Conservation (phyloP, 257 asterid species). For the Solanum chmielewskii region DNA sequence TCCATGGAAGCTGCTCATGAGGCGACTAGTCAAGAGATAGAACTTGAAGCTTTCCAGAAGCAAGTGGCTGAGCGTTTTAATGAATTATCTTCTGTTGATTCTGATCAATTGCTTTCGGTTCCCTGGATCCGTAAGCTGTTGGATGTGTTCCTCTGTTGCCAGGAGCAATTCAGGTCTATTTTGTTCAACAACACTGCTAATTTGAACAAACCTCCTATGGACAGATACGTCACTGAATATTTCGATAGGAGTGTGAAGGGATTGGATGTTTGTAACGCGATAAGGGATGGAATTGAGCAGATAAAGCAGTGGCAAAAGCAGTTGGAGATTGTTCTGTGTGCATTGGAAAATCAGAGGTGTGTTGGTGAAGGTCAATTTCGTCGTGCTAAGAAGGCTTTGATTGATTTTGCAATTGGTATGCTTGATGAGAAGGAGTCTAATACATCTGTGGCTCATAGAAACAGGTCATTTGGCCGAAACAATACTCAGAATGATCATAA, state of each 20-base stretch:
- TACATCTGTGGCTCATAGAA: constrained; percentile 42
- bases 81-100: constrained; percentile 21
- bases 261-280: constrained; percentile 82
- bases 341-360: constrained; percentile 56
- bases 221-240: constrained; percentile 41
- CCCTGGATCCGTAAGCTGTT: constrained; percentile 69
- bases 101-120: constrained; percentile 51
- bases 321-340: constrained; percentile 66
- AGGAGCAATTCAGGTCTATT: constrained; percentile 65
- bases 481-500: constrained; percentile 26
- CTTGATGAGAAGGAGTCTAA: constrained; percentile 61
- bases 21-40: constrained; percentile 27
- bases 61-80: constrained; percentile 49
- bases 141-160: constrained; percentile 59
- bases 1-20: constrained; percentile 59
- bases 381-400: constrained; percentile 69
- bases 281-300: constrained; percentile 89
- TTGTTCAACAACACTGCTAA: constrained; percentile 26
- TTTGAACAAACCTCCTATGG: constrained; percentile 56
- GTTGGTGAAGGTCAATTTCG: constrained; percentile 88
- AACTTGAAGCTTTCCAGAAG: constrained; percentile 58
- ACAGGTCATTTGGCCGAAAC: constrained; percentile 71
- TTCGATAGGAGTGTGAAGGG: constrained; percentile 84
- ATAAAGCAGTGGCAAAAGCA: constrained; percentile 84
- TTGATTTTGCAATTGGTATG: constrained; percentile 71